phyloP scores from a whole-genome alignment of 306 rosid species.

The Hippophae rhamnoides region DNA sequence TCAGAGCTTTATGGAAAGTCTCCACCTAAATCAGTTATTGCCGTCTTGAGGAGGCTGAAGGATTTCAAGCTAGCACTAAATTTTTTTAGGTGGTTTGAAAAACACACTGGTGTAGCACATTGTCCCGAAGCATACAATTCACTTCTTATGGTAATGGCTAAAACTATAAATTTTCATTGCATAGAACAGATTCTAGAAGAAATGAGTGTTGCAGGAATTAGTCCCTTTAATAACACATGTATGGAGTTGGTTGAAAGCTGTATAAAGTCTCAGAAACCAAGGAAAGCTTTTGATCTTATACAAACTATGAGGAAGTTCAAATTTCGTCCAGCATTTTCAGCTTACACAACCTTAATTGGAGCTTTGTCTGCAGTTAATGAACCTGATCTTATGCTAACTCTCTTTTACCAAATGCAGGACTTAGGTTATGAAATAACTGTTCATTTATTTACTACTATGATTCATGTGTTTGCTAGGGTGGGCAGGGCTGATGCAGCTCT shows the following conservation, averaged over 20 bases:
- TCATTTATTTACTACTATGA: slow-evolving; percentile 75
- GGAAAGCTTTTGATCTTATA: slow-evolving; percentile 57
- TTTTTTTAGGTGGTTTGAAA: slow-evolving; percentile 76
- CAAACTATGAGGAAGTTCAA: slow-evolving; percentile 86
- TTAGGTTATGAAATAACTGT: slow-evolving; percentile 76
- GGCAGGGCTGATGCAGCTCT: slow-evolving; percentile 77
- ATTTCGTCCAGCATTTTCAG: slow-evolving; percentile 88
- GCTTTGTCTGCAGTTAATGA: slow-evolving; percentile 51
- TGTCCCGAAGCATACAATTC: slow-evolving; percentile 60
- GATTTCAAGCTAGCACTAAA: slow-evolving; percentile 50
- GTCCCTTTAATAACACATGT: slow-evolving; percentile 42
- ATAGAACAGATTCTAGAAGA: slow-evolving; percentile 71
- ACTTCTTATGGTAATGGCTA: slow-evolving; percentile 75
- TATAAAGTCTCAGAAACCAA: slow-evolving; percentile 39
- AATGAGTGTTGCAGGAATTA: slow-evolving; percentile 85
- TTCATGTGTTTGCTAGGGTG: slow-evolving; percentile 68
- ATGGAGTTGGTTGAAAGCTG: slow-evolving; percentile 51
- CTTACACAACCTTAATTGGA: slow-evolving; percentile 75
- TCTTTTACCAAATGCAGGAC: slow-evolving; percentile 88
- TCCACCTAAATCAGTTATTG: slow-evolving; percentile 59
- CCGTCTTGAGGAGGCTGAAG: slow-evolving; percentile 69
- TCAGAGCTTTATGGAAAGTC: slow-evolving; percentile 37
- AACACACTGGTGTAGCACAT: slow-evolving; percentile 50
- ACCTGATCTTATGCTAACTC: slow-evolving; percentile 54
- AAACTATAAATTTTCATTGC: slow-evolving; percentile 44